Percentiles rank a stretch among this genome's conserved stretches.
These are phyloP conservation scores for Ceraceosorus guamensis DNA, from an alignment of 1,284 basidiomycete genomes.

Conservation along the genomic window DNA sequence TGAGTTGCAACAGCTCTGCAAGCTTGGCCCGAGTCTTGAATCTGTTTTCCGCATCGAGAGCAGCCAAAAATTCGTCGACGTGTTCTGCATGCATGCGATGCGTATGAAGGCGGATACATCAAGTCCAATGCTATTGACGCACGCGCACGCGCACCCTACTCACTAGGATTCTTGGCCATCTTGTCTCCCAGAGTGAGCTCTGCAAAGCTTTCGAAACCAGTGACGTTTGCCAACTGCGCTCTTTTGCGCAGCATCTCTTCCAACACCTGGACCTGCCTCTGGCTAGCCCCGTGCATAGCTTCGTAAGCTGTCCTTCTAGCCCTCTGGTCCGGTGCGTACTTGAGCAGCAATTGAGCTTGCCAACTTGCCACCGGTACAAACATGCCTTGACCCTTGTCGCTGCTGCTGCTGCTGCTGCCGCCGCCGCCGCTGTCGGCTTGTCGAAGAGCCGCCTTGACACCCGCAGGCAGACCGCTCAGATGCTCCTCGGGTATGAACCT, in stretches of 20 bases:
- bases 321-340: constrained; percentile 69
- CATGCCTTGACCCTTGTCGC: too few species aligned
- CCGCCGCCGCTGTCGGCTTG: not conserved
- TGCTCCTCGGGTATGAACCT: constrained; percentile 1
- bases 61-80: constrained; percentile 35
- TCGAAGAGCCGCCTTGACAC: not conserved
- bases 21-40: constrained; percentile 27
- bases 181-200: constrained; percentile 45
- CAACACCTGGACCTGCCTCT: constrained; percentile 29
- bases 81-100: constrained; percentile 44
- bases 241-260: constrained; percentile 35
- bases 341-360: constrained; percentile 86
- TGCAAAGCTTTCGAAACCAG: constrained; percentile 35
- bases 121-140: constrained; percentile 57
- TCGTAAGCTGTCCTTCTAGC: constrained; percentile 69
- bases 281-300: constrained; percentile 30
- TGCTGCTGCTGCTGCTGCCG: too few species aligned
- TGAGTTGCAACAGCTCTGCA: constrained; percentile 27
- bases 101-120: not conserved
- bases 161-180: constrained; percentile 37
- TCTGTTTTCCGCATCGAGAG: constrained; percentile 32
- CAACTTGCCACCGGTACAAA: constrained; percentile 42
- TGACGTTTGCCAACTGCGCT: constrained; percentile 37
- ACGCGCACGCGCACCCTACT: constrained; percentile 43
- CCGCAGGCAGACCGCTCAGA: not conserved